These are phyloP conservation scores for Starmerella stigmatis DNA, from an alignment of 805 yeast species.

Conservation along the genomic window DNA sequence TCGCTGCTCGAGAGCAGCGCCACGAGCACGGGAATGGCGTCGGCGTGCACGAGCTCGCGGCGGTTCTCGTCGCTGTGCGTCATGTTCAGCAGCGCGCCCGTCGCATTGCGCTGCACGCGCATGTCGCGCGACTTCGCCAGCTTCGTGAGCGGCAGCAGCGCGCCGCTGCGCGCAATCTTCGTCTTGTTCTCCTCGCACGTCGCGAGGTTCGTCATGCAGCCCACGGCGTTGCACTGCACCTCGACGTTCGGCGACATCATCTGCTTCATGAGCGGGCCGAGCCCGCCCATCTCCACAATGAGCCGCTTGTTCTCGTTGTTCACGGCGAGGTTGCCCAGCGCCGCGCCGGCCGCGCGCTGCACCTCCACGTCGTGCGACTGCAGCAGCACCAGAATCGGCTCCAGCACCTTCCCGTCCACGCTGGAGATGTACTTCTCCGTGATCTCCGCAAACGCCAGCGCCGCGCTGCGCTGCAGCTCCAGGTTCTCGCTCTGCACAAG, in stretches of 20 bases:
- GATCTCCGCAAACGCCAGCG: conserved; percentile 95
- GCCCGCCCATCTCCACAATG: conserved; percentile 96
- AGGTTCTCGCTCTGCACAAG: conserved; percentile 90
- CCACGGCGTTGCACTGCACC: conserved; percentile 98
- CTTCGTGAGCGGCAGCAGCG: conserved; percentile 85
- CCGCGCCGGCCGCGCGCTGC: conserved; percentile 98
- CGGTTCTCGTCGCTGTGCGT: conserved; percentile 95
- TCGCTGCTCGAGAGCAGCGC: conserved; percentile 75
- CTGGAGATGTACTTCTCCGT: conserved; percentile 84
- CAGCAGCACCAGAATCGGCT: conserved; percentile 79
- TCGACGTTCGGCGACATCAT: conserved; percentile 96
- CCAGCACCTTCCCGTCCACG: conserved; percentile 82
- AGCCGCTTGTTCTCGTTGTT: conserved; percentile 87
- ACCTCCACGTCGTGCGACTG: conserved; percentile 88
- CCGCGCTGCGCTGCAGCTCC: conserved; percentile 92
- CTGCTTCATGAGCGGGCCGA: conserved; percentile 90
- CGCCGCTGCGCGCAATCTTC: conserved; percentile 92
- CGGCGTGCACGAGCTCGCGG: conserved; percentile 92
- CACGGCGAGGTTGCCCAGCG: conserved; percentile 95
- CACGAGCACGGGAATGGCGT: conserved; percentile 94
- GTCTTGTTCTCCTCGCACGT: conserved; percentile 96
- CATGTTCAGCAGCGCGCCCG: conserved; percentile 96
- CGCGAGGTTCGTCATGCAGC: conserved; percentile 95
- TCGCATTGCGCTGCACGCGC: conserved; percentile 95
- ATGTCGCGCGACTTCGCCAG: conserved; percentile 88